A percentile compares a stretch with the other conserved stretches of the same genome.
phyloP scores from a whole-genome alignment of 208 protist species.

The Acanthamoeba triangularis region DNA sequence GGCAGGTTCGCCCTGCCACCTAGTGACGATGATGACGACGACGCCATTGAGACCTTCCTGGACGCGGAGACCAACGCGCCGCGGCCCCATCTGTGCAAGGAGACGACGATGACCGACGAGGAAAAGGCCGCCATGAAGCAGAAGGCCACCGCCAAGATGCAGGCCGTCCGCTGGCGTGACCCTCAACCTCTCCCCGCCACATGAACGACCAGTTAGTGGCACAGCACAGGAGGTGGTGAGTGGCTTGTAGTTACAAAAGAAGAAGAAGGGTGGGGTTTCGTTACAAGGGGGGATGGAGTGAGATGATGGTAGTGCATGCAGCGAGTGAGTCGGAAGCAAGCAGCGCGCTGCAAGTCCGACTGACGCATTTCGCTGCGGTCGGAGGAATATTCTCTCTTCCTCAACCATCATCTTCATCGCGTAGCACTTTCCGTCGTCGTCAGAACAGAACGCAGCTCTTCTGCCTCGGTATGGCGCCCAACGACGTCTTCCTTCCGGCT shows the following conservation, averaged over 20 bases:
- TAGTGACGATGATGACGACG: not conserved
- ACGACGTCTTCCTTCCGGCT: not conserved
- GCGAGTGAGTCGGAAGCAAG: too few relatives aligned
- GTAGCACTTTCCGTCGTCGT: too few relatives aligned
- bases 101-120: conserved; percentile 29
- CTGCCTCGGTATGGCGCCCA: not conserved
- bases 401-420: not conserved
- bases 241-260: too few relatives aligned
- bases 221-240: too few relatives aligned
- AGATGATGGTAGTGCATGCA: too few relatives aligned
- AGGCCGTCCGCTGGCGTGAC: not conserved
- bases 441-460: conserved; percentile 55
- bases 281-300: too few relatives aligned
- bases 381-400: too few relatives aligned
- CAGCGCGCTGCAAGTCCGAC: too few relatives aligned
- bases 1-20: not conserved
- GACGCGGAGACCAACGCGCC: not conserved
- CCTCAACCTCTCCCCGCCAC: not conserved
- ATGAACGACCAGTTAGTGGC: not conserved
- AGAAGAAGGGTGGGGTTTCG: too few relatives aligned
- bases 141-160: not conserved
- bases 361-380: too few relatives aligned
- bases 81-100: not conserved
- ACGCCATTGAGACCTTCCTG: not conserved
- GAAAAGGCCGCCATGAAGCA: not conserved